These are phyloP conservation scores for Apiospora pterosperma DNA, from an alignment of 2,329 filamentous ascomycete species.

Conservation along the genomic window DNA sequence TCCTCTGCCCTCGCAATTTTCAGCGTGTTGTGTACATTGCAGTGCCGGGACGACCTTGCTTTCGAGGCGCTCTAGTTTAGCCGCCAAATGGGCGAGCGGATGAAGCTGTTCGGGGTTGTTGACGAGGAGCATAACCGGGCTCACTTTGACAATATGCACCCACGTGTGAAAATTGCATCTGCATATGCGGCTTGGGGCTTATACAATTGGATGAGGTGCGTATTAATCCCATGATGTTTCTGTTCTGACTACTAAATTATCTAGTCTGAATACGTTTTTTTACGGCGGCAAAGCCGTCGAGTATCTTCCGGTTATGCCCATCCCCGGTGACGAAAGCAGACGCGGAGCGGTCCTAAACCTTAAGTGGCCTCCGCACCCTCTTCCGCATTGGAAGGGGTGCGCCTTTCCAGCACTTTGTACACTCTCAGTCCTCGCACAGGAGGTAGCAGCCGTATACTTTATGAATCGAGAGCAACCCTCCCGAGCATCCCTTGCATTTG, in stretches of 20 bases:
- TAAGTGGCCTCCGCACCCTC: not conserved
- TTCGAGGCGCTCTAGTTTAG: not conserved
- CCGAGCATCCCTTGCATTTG: slow-evolving; percentile 8
- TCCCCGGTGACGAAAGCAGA: not conserved
- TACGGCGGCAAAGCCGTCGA: not conserved
- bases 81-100: not conserved
- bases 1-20: not conserved
- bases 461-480: not conserved
- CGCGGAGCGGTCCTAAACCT: not conserved
- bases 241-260: not conserved
- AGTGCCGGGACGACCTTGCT: not conserved
- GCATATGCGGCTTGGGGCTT: slow-evolving; percentile 4
- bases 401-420: slow-evolving; percentile 14
- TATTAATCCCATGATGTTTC: not conserved
- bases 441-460: slow-evolving; percentile 3
- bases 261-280: not conserved
- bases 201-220: slow-evolving; percentile 5
- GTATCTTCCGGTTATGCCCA: not conserved
- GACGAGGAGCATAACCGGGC: not conserved
- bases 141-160: not conserved
- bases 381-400: slow-evolving; percentile 14
- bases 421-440: slow-evolving; percentile 12
- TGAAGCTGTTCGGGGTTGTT: slow-evolving; percentile 2
- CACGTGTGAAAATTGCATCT: not conserved
- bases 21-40: not conserved